Evolutionary conservation across 2,329 filamentous ascomycete species (phyloP), one percentile per base, ranked within the genome.

Genomic region (Ciborinia camelliae): DNA sequence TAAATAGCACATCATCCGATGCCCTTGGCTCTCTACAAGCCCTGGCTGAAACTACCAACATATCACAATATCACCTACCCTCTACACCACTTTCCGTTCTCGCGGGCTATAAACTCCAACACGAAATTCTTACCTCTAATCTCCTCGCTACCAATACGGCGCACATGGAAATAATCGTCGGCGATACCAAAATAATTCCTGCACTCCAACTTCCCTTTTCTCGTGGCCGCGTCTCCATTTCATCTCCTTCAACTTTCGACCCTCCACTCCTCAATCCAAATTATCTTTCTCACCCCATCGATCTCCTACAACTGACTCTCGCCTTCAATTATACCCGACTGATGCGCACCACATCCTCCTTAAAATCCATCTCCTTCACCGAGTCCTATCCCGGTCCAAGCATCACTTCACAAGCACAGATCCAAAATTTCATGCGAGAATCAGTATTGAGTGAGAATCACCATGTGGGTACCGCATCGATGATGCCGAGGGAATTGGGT

Each of bases 211-310:
- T 65, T 30, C 67, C 86, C 0, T 82, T 84, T 71, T 84, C 82
- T 1, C 80, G 83, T 0, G 85, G 85, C 2, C 78, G 77, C 45
- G 80, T 84, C 59, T 85, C 87, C 73, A 76, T 81, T 45, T 68
- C 67, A 1, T 78, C 77, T 0, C 57, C 75, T 0, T 73, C 79
- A 54, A 73, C 76, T 0, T 68, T 69, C 0, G 70, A 66, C 2
- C 70, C 74, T 20, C 79, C 79, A 0, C 51, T 68, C 2, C 78
- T 82, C 64, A 77, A 82, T 66, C 76, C 77, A 0, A 73, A 74
- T 12, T 80, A 78, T 43, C 72, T 81, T 23, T 72, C 75, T 3
- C 75, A 81, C 59, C 77, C 80, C 0, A 68, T 78, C 1, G 79
- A 81, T 55, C 57, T 77, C 8, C 12, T 57, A 2, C 52, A 60